Percentiles rank a stretch among this genome's conserved stretches.
Conservation (phyloP, 352 stramenopile genomes). For the Pythium pyrilobum region DNA sequence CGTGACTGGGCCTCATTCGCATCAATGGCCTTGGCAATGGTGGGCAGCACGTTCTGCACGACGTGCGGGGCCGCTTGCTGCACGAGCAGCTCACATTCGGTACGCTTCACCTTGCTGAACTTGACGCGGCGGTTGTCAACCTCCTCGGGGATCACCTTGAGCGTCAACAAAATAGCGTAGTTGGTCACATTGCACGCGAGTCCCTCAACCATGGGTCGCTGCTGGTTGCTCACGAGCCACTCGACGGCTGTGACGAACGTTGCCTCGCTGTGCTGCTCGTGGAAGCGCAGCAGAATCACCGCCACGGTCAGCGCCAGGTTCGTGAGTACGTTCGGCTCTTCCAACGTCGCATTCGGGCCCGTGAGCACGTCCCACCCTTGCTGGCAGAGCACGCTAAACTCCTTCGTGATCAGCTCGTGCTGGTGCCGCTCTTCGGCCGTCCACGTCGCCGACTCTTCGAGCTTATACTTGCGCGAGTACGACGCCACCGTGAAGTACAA, state of each 20-base stretch:
- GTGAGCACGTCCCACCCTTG: constrained; percentile 77
- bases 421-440: constrained; percentile 41
- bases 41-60: constrained; percentile 48
- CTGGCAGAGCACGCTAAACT: constrained; percentile 60
- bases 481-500: constrained; percentile 63
- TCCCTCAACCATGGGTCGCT: constrained; percentile 34
- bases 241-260: constrained; percentile 61
- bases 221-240: constrained; percentile 73
- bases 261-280: constrained; percentile 46
- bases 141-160: constrained; percentile 77
- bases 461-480: constrained; percentile 69
- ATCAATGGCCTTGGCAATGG: constrained; percentile 54
- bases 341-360: constrained; percentile 36
- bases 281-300: constrained; percentile 72
- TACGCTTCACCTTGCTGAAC: constrained; percentile 61
- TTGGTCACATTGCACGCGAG: constrained; percentile 50
- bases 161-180: constrained; percentile 63
- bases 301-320: constrained; percentile 71
- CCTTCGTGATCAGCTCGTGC: constrained; percentile 49
- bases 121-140: constrained; percentile 77
- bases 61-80: constrained; percentile 59
- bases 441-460: constrained; percentile 51
- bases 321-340: constrained; percentile 63
- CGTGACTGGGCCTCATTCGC: constrained; percentile 36
- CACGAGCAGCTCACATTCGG: constrained; percentile 60